A percentile compares a stretch with the other conserved stretches of the same genome.
phyloP scores from a whole-genome alignment of 345 rosid species.

The Draba incana region DNA sequence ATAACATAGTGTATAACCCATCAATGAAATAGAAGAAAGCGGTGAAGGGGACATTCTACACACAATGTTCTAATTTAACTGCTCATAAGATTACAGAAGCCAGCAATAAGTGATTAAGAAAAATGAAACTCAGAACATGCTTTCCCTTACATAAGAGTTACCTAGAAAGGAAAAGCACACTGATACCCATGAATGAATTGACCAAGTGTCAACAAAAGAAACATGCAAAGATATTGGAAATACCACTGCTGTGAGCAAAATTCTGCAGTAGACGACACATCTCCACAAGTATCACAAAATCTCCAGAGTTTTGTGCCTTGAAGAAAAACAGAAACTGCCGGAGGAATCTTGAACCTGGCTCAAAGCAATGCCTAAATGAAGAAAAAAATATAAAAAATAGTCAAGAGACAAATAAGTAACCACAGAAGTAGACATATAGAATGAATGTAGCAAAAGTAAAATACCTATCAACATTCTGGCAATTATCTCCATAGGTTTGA shows the following conservation, averaged over 20 bases:
- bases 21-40: too few relatives aligned
- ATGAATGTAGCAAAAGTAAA: constrained; percentile 1
- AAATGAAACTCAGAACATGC: constrained; percentile 37
- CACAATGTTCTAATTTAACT: constrained; percentile 8
- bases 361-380: constrained; percentile 77
- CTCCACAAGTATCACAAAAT: constrained; percentile 67
- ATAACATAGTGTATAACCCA: not conserved
- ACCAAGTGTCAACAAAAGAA: constrained; percentile 30
- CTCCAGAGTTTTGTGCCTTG: constrained; percentile 58
- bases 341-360: constrained; percentile 82
- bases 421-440: not conserved
- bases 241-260: constrained; percentile 61
- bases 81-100: constrained; percentile 24
- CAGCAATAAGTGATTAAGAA: constrained; percentile 23
- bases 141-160: constrained; percentile 26
- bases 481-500: constrained; percentile 58
- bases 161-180: constrained; percentile 27
- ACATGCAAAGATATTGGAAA: constrained; percentile 24
- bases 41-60: constrained; percentile 9
- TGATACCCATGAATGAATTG: constrained; percentile 28
- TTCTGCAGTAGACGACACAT: constrained; percentile 62
- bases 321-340: constrained; percentile 77
- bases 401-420: constrained; percentile 9
- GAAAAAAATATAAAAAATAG: constrained; percentile 11
- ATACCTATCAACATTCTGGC: constrained; percentile 83